Base-by-base conservation (phyloP, 192 early-diverging fungal genomes). In the Coemansia sp. region DNA sequence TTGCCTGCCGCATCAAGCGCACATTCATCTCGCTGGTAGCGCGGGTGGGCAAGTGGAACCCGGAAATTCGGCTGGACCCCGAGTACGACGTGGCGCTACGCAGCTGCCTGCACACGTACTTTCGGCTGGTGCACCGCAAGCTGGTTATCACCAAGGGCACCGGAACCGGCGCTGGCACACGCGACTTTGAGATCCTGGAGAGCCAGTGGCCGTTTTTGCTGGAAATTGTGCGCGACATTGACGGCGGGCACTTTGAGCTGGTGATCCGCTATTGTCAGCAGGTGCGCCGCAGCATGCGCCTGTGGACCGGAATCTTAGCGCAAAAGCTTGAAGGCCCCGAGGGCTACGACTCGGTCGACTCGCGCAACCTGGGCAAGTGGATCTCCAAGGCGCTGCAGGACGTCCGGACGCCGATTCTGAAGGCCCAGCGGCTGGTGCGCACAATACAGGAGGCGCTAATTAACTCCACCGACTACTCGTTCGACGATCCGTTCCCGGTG, bases 151-250 rank as follows among this genome's bases (percentile, higher is more conserved):
- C 78, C 51, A 80, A 69, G 49, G 82, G 83, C 50, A 66, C 65
- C 3, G 79, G 70, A 31, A 79, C 79, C 50, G 82, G 83, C 48
- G 71, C 64, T 6, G 79, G 70, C 36, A 79, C 80, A 52, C 83
- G 84, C 49, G 88, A 89, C 62, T 85, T 87, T 51, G 92, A 90
- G 60, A 65, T 88, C 11, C 70, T 94, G 55, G 88, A 91, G 57
- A 82, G 71, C 51, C 90, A 92, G 60, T 94, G 90, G 90, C 79
- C 86, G n/a, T 88, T 86, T 45, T 51, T 91, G 46, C 80, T 80
- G 29, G 75, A 75, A 10, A 73, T 93, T 8, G 87, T 88, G 39
- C 81, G 76, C 14, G 60, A 79, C 26, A 85, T 91, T 44, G 83
- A 88, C 25, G 88, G 86, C 29, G 86, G 86, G 5, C 84, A 90